Conservation (phyloP, 345 rosid genomes). For the Eucalyptus coolabah region DNA sequence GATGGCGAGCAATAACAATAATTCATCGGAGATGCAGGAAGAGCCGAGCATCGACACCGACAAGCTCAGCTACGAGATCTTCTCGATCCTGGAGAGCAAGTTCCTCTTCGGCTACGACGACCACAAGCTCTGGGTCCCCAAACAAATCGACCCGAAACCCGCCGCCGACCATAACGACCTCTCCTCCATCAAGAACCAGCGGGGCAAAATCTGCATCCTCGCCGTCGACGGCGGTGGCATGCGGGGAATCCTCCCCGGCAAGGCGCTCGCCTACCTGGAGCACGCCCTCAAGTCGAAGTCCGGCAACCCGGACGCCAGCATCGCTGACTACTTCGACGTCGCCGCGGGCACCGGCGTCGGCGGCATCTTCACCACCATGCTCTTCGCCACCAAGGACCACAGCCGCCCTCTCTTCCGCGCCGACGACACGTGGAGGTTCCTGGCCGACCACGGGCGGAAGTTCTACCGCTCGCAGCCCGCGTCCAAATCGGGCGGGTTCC, state of each 20-base stretch:
- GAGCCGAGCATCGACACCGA: constrained; percentile 96
- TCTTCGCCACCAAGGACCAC: constrained; percentile 67
- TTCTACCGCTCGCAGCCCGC: constrained; percentile 26
- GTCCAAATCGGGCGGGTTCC: constrained; percentile 6
- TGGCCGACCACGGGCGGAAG: constrained; percentile 55
- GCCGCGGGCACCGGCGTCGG: constrained; percentile 91
- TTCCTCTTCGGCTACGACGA: constrained; percentile 85
- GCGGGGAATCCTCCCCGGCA: constrained; percentile 82
- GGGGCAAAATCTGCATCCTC: constrained; percentile 87
- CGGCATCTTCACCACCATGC: constrained; percentile 88
- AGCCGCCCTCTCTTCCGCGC: constrained; percentile 64
- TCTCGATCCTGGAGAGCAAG: constrained; percentile 88
- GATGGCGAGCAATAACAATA: constrained; percentile 14
- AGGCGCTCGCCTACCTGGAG: constrained; percentile 82
- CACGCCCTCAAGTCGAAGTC: constrained; percentile 69
- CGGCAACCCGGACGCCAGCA: constrained; percentile 79
- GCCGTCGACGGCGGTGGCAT: constrained; percentile 84
- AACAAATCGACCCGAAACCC: neutral
- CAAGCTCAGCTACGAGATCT: constrained; percentile 94
- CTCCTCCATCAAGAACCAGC: constrained; percentile 64
- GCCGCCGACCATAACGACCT: neutral
- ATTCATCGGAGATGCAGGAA: constrained; percentile 52
- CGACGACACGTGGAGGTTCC: constrained; percentile 87
- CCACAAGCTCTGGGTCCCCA: constrained; percentile 70
- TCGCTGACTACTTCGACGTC: constrained; percentile 88